Base-by-base conservation (phyloP, 345 rosid species). In the Microcos paniculata region DNA sequence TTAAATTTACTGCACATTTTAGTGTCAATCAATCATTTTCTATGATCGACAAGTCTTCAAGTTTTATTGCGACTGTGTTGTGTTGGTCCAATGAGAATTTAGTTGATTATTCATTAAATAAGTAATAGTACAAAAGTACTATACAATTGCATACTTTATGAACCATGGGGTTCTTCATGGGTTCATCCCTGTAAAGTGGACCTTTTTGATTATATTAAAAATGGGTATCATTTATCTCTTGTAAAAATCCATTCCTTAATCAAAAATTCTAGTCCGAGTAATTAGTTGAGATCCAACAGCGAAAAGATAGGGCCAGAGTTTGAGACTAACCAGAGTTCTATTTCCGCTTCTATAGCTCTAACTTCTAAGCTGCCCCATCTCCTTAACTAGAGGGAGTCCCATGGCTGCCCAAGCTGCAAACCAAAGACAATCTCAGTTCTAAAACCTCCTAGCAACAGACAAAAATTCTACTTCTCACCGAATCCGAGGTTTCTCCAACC, bases 251-350 rank as follows among this genome's bases (percentile, higher is more conserved):
- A 24, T 46, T 28, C 26, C 7, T 13, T 35, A 26, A 24, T 58
- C 0, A 58, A 35, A 26, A 72, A 72, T 16, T 43, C 4, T 59
- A 28, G 7, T 61, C 53, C 6, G 57, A 23, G 13, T 57, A 73
- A 33, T 59, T 70, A 19, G 69, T 74, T 63, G 46, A 61, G 77
- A 62, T 74, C 62, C 4, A 35, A 35, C 40, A 74, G 68, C 70
- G 14, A 62, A 49, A 62, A 1, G 31, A 48, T 62, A 48, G 70
- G 70, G 46, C 30, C 30, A 73, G 33, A 43, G 26, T 19, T 45
- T 45, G 70, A 74, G 31, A 11, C 57, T 58, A 72, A 73, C 64
- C 76, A 59, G 10, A 52, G 3, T 19, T 33, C 6, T 23, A 24
- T 14, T 43, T 15, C 53, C 23, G 43, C 14, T 42, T 69, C 0